Evolutionary conservation across 371 early-diverging fungal genomes (phyloP).

Genomic region (Saksenaea oblongispora): DNA sequence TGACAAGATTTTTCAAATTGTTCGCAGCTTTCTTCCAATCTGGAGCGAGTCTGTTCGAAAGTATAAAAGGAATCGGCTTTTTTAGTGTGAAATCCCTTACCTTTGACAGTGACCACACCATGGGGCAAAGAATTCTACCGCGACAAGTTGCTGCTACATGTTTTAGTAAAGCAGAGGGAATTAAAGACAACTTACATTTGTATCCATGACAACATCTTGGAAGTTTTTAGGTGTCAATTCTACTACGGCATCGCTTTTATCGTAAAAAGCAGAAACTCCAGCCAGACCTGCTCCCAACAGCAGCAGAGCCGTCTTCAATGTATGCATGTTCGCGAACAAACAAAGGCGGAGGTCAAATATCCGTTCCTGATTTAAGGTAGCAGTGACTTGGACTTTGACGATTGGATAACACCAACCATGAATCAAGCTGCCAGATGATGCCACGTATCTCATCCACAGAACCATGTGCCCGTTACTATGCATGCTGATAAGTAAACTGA

Average conservation of each 20-base stretch:
- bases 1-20: slow-evolving; percentile 78
- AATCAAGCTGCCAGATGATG: too few species aligned
- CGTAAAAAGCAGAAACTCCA: slow-evolving; percentile 42
- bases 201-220: slow-evolving; percentile 63
- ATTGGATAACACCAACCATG: too few species aligned
- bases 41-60: slow-evolving; percentile 63
- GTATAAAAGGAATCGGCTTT: background rate
- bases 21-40: slow-evolving; percentile 86
- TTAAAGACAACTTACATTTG: slow-evolving; percentile 51
- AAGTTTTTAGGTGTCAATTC: slow-evolving; percentile 68
- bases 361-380: background rate
- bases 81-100: slow-evolving; percentile 26
- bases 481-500: too few species aligned
- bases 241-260: slow-evolving; percentile 57
- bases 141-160: slow-evolving; percentile 63
- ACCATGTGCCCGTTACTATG: too few species aligned
- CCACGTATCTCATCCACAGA: too few species aligned
- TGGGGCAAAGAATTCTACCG: slow-evolving; percentile 91
- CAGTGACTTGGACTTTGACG: slow-evolving; percentile 8
- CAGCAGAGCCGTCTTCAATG: slow-evolving; percentile 1
- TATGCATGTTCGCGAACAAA: background rate
- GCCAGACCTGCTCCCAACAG: slow-evolving; percentile 13
- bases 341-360: background rate
- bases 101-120: slow-evolving; percentile 95
- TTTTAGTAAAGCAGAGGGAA: slow-evolving; percentile 1